These are phyloP conservation scores for Mimosa bimucronata DNA, from an alignment of 306 rosid genomes.

Conservation along the genomic window DNA sequence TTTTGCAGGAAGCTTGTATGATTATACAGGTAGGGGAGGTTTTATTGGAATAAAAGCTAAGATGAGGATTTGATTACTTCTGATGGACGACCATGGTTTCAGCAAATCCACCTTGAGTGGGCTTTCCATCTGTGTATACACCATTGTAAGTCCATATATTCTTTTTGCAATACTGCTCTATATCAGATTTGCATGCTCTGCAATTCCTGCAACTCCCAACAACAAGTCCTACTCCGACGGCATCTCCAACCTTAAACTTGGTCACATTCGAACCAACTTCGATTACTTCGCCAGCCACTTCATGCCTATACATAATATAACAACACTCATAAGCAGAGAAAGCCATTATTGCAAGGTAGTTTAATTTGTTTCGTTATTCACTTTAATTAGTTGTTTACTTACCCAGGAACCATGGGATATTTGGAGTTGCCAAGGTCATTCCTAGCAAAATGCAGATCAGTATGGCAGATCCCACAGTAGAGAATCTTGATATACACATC, in stretches of 20 bases:
- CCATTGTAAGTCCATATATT: slow-evolving; percentile 81
- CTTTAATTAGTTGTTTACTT: neutral
- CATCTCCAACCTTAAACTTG: slow-evolving; percentile 61
- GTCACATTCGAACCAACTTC: slow-evolving; percentile 79
- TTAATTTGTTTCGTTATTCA: neutral
- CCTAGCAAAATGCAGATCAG: slow-evolving; percentile 76
- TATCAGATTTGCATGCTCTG: slow-evolving; percentile 61
- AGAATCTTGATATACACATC: slow-evolving; percentile 78
- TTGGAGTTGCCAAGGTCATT: slow-evolving; percentile 86
- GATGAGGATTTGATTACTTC: slow-evolving; percentile 47
- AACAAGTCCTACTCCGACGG: slow-evolving; percentile 73
- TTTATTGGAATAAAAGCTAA: neutral
- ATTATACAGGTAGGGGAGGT: neutral
- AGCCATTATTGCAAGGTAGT: neutral
- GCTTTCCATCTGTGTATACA: slow-evolving; percentile 66
- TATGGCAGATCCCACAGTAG: slow-evolving; percentile 86
- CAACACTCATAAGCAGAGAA: neutral
- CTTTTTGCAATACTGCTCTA: slow-evolving; percentile 81
- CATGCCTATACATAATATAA: slow-evolving; percentile 55
- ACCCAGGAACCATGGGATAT: slow-evolving; percentile 96
- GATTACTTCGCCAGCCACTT: slow-evolving; percentile 77
- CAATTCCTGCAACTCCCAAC: slow-evolving; percentile 82
- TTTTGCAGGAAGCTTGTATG: neutral
- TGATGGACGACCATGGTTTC: slow-evolving; percentile 69
- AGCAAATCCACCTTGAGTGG: slow-evolving; percentile 94